Evolutionary conservation across 2,329 filamentous ascomycete genomes (phyloP).

Genomic region (Phyllosticta citribraziliensis): DNA sequence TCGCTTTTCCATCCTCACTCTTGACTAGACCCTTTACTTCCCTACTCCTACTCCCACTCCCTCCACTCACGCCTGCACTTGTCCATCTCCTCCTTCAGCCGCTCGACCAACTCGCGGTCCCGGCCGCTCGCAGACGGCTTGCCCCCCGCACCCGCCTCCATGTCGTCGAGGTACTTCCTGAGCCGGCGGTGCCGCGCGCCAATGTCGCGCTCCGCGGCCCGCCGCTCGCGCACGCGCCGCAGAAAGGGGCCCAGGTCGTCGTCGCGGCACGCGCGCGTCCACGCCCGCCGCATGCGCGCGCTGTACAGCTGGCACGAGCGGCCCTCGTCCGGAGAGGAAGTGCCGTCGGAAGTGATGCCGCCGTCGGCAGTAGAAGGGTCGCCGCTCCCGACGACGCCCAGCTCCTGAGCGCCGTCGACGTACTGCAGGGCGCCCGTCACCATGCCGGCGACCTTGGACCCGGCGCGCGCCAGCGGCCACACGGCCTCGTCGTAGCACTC

Average conservation of each 20-base stretch:
- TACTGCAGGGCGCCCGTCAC: constrained; percentile 48
- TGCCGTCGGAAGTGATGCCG: too few relatives aligned
- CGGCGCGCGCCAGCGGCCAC: constrained; percentile 39
- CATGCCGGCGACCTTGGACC: constrained; percentile 18
- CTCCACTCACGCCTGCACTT: constrained; percentile 22
- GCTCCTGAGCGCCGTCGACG: constrained; percentile 34
- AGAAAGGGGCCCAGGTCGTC: constrained; percentile 46
- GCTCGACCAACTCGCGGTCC: constrained; percentile 16
- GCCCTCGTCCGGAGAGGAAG: constrained; percentile 15
- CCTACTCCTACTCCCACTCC: constrained; percentile 20
- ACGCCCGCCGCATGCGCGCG: constrained; percentile 64
- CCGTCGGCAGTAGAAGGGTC: background rate
- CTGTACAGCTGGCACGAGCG: constrained; percentile 72
- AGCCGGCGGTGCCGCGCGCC: background rate
- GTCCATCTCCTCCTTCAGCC: constrained; percentile 18
- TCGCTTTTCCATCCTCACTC: background rate
- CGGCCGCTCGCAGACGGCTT: background rate
- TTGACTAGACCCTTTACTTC: background rate
- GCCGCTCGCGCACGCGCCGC: constrained; percentile 52
- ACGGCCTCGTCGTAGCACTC: constrained; percentile 78
- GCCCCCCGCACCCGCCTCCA: constrained; percentile 11
- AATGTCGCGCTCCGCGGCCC: constrained; percentile 21
- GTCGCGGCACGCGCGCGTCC: constrained; percentile 54
- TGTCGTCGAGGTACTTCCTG: background rate
- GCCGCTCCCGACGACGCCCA: constrained; percentile 18